Evolutionary conservation across 2,329 filamentous ascomycete species (phyloP).

Genomic region (Dendryphion nanum): DNA sequence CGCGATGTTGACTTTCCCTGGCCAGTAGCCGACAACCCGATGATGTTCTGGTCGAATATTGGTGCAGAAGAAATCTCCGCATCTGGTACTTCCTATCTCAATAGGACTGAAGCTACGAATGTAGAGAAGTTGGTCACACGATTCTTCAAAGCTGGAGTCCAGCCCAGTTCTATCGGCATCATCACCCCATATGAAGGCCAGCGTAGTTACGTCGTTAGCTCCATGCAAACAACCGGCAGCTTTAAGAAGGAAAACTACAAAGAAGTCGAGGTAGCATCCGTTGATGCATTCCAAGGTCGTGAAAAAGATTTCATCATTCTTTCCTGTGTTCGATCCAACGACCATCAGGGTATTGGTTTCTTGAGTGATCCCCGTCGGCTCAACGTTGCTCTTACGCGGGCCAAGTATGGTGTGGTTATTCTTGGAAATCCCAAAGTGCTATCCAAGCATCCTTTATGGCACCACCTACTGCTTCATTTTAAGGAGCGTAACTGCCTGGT

Average conservation of each 20-base stretch:
- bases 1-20: slow-evolving; percentile 97
- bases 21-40: slow-evolving; percentile 89
- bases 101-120: slow-evolving; percentile 93
- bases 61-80: slow-evolving; percentile 98
- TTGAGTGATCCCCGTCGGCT: slow-evolving; percentile 95
- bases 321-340: slow-evolving; percentile 96
- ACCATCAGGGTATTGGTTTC: slow-evolving; percentile 98
- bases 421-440: slow-evolving; percentile 96
- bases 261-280: slow-evolving; percentile 95
- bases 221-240: slow-evolving; percentile 97
- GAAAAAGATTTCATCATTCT: slow-evolving; percentile 99
- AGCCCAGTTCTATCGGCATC: slow-evolving; percentile 89
- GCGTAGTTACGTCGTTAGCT: slow-evolving; percentile 95
- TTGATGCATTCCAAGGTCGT: slow-evolving; percentile 97
- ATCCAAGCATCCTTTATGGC: slow-evolving; percentile 97
- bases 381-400: slow-evolving; percentile 94
- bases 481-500: slow-evolving; percentile 96
- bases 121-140: slow-evolving; percentile 98
- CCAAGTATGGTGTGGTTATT: slow-evolving; percentile 94
- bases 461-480: slow-evolving; percentile 91
- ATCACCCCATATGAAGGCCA: slow-evolving; percentile 99
- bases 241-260: slow-evolving; percentile 99
- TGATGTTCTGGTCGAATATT: slow-evolving; percentile 99
- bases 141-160: slow-evolving; percentile 98
- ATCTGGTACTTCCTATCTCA: slow-evolving; percentile 95